Conservation (phyloP, 208 protist species). For the Balamuthia mandrillaris region DNA sequence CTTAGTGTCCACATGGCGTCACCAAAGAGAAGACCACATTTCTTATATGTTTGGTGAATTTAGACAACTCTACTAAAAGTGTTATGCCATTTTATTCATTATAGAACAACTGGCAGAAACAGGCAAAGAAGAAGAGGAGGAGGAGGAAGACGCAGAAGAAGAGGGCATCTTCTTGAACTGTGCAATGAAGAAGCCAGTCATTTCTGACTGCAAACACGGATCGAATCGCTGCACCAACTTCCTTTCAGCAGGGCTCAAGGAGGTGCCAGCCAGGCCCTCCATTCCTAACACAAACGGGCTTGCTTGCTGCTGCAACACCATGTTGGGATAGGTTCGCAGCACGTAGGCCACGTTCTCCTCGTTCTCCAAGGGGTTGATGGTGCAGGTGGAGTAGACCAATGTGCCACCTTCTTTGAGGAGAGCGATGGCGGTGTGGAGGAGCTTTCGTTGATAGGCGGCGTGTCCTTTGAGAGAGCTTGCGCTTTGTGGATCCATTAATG, state of each 20-base stretch:
- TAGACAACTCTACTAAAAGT: no score
- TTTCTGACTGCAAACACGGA: background rate
- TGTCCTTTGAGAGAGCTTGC: background rate
- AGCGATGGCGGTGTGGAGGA: constrained; percentile 76
- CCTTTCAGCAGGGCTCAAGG: background rate
- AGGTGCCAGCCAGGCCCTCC: background rate
- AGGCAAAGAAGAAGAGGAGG: no score
- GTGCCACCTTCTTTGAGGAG: constrained; percentile 77
- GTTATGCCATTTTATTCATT: no score
- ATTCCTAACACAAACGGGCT: background rate
- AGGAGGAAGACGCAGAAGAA: no score
- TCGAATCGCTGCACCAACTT: constrained; percentile 34
- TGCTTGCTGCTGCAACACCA: constrained; percentile 8
- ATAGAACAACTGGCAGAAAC: no score
- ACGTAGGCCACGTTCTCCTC: constrained; percentile 76
- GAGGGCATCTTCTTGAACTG: constrained; percentile 47
- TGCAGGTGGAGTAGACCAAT: constrained; percentile 89
- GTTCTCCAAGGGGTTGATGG: constrained; percentile 82
- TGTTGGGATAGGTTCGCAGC: background rate
- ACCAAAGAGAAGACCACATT: no score
- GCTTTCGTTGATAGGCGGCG: constrained; percentile 38
- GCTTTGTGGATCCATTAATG: constrained; percentile 4
- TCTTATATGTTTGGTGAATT: no score
- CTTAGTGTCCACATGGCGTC: no score
- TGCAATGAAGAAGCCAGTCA: constrained; percentile 41